These are phyloP conservation scores for Xylariaceae sp. DNA, from an alignment of 2,329 filamentous ascomycete genomes.

Conservation along the genomic window DNA sequence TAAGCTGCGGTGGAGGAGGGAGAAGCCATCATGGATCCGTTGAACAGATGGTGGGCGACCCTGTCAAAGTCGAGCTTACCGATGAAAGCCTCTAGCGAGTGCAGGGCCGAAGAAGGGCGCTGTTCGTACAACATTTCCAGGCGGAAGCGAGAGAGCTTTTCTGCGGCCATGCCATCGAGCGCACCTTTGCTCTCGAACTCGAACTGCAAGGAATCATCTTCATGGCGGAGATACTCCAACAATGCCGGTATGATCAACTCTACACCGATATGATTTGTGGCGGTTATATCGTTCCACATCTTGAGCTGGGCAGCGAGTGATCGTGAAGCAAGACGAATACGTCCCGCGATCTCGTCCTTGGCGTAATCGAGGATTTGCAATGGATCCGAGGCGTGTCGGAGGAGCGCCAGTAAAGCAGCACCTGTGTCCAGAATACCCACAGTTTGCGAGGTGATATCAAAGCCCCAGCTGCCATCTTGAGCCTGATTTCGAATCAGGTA, in stretches of 20 bases:
- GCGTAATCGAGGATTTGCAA: not conserved
- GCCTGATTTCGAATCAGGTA: not conserved
- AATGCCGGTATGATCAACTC: not conserved
- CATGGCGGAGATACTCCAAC: not conserved
- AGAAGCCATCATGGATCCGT: slow-evolving; percentile 45
- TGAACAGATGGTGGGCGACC: slow-evolving; percentile 39
- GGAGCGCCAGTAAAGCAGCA: not conserved
- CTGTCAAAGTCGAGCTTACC: slow-evolving; percentile 45
- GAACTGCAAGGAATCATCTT: not conserved
- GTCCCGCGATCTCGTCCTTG: not conserved
- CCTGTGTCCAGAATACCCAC: not conserved
- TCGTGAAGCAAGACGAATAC: not conserved
- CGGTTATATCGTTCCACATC: not conserved
- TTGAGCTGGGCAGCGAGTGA: not conserved
- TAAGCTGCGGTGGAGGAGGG: slow-evolving; percentile 47
- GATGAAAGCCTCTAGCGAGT: slow-evolving; percentile 48
- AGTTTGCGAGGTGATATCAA: not conserved
- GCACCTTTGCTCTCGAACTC: not conserved
- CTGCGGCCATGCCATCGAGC: not conserved
- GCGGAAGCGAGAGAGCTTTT: slow-evolving; percentile 10
- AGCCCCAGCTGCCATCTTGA: not conserved
- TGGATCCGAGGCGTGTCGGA: not conserved
- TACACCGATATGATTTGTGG: not conserved
- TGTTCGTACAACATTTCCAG: not conserved
- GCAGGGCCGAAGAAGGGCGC: slow-evolving; percentile 32